A percentile compares a stretch with the other conserved stretches of the same genome.
phyloP scores from a whole-genome alignment of 139 green algal species.

The Haematococcus lacustris region DNA sequence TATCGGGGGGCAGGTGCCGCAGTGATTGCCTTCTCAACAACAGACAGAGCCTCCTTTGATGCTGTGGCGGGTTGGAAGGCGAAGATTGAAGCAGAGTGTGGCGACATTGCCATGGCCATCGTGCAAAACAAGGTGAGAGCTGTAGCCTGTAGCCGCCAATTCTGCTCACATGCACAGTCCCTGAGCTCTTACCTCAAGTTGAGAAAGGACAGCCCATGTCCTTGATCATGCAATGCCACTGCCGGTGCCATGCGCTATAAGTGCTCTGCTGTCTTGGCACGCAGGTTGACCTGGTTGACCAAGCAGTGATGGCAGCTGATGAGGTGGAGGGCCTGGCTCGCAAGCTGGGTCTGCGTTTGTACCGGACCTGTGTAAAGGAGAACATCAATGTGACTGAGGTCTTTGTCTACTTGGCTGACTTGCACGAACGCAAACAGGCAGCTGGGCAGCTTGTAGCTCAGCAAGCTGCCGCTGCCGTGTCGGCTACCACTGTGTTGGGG shows the following conservation, averaged over 20 bases:
- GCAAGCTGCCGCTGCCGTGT: too few relatives aligned
- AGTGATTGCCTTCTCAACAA: conserved; percentile 69
- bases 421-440: conserved; percentile 35
- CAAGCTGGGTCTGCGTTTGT: conserved; percentile 54
- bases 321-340: conserved; percentile 57
- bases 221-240: too few relatives aligned
- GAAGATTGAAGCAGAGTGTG: conserved; percentile 57
- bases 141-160: too few relatives aligned
- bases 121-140: conserved; percentile 71
- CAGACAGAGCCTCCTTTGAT: conserved; percentile 60
- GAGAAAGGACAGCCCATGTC: too few relatives aligned
- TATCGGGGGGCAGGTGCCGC: conserved; percentile 58
- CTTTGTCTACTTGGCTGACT: conserved; percentile 54
- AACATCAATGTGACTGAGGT: conserved; percentile 68
- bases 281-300: conserved; percentile 55
- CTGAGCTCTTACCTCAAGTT: too few relatives aligned
- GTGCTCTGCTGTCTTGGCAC: too few relatives aligned
- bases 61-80: conserved; percentile 53
- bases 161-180: too few relatives aligned
- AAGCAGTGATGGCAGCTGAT: conserved; percentile 38
- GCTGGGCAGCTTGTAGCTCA: conserved; percentile 16
- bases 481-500: too few relatives aligned
- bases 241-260: too few relatives aligned
- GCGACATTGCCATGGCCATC: conserved; percentile 55
- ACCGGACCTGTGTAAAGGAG: conserved; percentile 70